Evolutionary conservation across 2,329 filamentous ascomycete species (phyloP), one percentile per base, ranked within the genome.

Genomic region (Fusarium goolgardi): DNA sequence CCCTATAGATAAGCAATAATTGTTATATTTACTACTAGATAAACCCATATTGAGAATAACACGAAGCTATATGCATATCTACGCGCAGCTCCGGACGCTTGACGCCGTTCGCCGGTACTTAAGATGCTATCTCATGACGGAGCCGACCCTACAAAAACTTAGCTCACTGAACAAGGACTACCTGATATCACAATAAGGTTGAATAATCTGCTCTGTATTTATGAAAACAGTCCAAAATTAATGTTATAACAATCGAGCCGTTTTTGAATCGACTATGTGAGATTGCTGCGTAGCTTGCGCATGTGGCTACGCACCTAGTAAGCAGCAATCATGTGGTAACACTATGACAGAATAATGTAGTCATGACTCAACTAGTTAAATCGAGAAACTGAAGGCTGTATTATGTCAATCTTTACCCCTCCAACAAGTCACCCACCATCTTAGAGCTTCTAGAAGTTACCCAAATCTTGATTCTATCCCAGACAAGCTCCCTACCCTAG

Each of bases 381-480:
- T 5, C 10, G 18, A 16, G 4, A 18, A 7, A 5, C 4, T 2
- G 15, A n/a, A 40, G 41, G n/a, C 5, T 15, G 23, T 46, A 65
- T 64, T 70, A 40, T 70, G 51, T 67, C 67, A 13, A 6, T 5
- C 12, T 9, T 27, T 59, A 63, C 71, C 71, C 71, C 71, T 73
- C 67, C 35, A 32, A 6, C 55, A 70, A 63, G 25, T 43, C 40
- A 35, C 41, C 69, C 70, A 68, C 68, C 63, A 71, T 63, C 61
- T 51, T 45, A 56, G 50, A 71, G 65, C 71, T 74, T 74, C 71
- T 71, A 71, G 71, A 73, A 73, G 49, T 70, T 68, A 51, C 69
- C 34, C 58, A 65, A 56, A 67, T 59, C 63, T 41, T 70, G 63
- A 68, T 64, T 55, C 59, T 53, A 37, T 25, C 43, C 27, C 12